phyloP scores from a whole-genome alignment of 1,139 yeast genomes.

The Hyphopichia fennica region DNA sequence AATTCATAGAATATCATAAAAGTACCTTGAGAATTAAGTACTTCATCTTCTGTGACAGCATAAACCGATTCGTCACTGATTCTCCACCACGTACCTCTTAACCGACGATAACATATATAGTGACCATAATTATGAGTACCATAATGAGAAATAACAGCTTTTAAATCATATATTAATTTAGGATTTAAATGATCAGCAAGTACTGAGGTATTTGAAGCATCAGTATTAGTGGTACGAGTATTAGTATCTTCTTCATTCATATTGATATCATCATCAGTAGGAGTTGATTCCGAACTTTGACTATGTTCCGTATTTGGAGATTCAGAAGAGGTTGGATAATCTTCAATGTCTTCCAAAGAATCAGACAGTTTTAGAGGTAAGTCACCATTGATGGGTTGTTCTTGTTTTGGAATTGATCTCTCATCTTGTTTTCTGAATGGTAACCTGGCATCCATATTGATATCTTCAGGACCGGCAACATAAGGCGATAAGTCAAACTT shows the following conservation, averaged over 20 bases:
- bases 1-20: slow-evolving; percentile 88
- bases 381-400: slow-evolving; percentile 7
- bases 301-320: slow-evolving; percentile 6
- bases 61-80: slow-evolving; percentile 87
- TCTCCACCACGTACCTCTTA: slow-evolving; percentile 91
- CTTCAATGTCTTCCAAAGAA: too few species aligned
- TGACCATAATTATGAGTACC: slow-evolving; percentile 97
- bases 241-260: not conserved
- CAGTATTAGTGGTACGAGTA: slow-evolving; percentile 11
- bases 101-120: slow-evolving; percentile 80
- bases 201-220: not conserved
- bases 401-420: slow-evolving; percentile 4
- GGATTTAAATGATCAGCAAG: slow-evolving; percentile 17
- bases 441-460: slow-evolving; percentile 76
- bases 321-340: slow-evolving; percentile 2
- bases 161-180: slow-evolving; percentile 60
- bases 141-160: slow-evolving; percentile 85
- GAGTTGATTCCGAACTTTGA: slow-evolving; percentile 8
- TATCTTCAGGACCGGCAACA: slow-evolving; percentile 68
- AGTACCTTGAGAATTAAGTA: slow-evolving; percentile 78
- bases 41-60: slow-evolving; percentile 77
- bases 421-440: slow-evolving; percentile 67
- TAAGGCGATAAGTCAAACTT: slow-evolving; percentile 65
- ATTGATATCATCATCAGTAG: slow-evolving; percentile 4
- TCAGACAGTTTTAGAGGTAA: not conserved